A percentile compares a stretch with the other conserved stretches of the same genome.
These are phyloP conservation scores for Sequoiadendron giganteum DNA, from an alignment of 75 land plant species.

Conservation along the genomic window DNA sequence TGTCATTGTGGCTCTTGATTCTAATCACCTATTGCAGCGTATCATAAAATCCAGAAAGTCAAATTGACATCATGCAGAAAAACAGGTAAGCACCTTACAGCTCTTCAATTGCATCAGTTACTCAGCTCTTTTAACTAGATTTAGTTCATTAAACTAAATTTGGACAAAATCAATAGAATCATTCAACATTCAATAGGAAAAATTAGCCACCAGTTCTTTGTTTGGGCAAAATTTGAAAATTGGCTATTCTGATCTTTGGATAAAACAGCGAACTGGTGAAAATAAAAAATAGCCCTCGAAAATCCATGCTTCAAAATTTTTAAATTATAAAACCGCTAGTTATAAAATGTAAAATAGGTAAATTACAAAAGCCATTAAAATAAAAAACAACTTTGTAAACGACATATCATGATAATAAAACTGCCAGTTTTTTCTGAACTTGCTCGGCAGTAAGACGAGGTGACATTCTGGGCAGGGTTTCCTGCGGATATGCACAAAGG, in stretches of 20 bases:
- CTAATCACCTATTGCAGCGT: no score
- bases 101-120: no score
- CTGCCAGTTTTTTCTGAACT: slow-evolving; percentile 78
- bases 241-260: no score
- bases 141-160: not conserved
- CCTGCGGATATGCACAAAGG: slow-evolving; percentile 42
- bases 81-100: no score
- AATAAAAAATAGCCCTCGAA: not conserved
- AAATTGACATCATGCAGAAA: no score
- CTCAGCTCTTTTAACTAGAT: no score
- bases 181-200: no score
- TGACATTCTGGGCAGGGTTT: slow-evolving; percentile 78
- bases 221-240: not conserved
- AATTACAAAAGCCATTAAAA: not conserved
- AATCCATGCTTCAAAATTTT: not conserved
- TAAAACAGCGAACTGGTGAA: not conserved
- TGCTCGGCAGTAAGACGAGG: slow-evolving; percentile 84
- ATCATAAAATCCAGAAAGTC: no score
- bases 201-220: not conserved
- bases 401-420: slow-evolving; percentile 28
- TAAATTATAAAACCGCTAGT: not conserved
- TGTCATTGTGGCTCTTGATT: no score
- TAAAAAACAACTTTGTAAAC: not conserved
- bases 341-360: not conserved
- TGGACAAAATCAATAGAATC: not conserved